Evolutionary conservation across 768 basidiomycete species (phyloP), one percentile per base, ranked within the genome.

Genomic region (Phaeolepiota aurea): DNA sequence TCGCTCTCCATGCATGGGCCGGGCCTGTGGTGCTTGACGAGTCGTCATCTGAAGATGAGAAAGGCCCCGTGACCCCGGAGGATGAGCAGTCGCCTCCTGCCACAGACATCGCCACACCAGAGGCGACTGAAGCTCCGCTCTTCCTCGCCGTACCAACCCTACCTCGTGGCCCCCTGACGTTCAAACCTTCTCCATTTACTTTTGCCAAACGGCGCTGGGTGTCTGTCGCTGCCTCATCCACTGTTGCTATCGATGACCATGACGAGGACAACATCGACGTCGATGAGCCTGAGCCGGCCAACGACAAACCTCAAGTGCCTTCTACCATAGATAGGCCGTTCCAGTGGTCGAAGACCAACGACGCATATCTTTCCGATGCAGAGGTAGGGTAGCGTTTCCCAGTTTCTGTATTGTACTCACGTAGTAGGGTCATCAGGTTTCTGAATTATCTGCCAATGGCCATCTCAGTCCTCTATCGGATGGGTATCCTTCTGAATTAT

Each of bases 141-240:
- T 41, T 44, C 40, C 41, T 54, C 16, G 43, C 48, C 14, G 35
- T 57, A 3, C 47, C 56, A 3, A 40, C 49, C 7, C 45, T 62
- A 19, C 59, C 54, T 21, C 62, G 67, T 37, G 66, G 62, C 20
- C 64, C 72, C 20, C 51, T 78, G 50, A 72, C 70, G 16, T 74
- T 68, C 55, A 77, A 76, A 38, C 80, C 80, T 12, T 74, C 77
- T 25, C 79, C 79, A n/a, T 68, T 72, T 55, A 69, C 70, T 48
- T 79, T 76, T 53, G 78, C 79, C 5, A 72, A 70, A 49, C 72
- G 74, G 40, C 72, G 78, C 43, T 80, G 79, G 79, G 70, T 63
- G 45, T n/a, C n/a, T n/a, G n/a, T n/a, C n/a, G n/a, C n/a, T n/a
- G n/a, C 25, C n/a, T n/a, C 25, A 28, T 28, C 25, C 25, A 28